A percentile compares a stretch with the other conserved stretches of the same genome.
These are phyloP conservation scores for Neurospora sp. DNA, from an alignment of 495 filamentous ascomycete genomes.

Conservation along the genomic window DNA sequence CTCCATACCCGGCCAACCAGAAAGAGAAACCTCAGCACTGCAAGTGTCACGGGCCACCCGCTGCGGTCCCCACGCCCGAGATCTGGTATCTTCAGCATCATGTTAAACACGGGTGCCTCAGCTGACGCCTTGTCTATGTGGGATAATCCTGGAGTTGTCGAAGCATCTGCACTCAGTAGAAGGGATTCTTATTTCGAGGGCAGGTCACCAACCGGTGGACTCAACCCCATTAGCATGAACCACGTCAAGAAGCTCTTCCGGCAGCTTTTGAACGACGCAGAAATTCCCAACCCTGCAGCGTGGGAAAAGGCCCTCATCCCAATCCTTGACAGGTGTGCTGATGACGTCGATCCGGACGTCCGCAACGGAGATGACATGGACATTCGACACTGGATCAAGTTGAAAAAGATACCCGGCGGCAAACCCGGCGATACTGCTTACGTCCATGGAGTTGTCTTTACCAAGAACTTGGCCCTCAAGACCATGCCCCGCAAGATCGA, in stretches of 20 bases:
- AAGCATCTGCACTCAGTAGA: constrained; percentile 54
- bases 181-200: constrained; percentile 79
- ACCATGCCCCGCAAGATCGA: constrained; percentile 83
- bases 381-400: constrained; percentile 95
- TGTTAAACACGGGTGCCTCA: constrained; percentile 26
- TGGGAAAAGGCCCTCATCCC: constrained; percentile 93
- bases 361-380: constrained; percentile 88
- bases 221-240: constrained; percentile 77
- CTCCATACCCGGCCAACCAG: constrained; percentile 49
- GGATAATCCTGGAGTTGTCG: constrained; percentile 21
- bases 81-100: constrained; percentile 26
- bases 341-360: constrained; percentile 90
- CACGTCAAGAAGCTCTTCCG: constrained; percentile 78
- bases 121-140: constrained; percentile 31
- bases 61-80: constrained; percentile 56
- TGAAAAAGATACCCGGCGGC: constrained; percentile 91
- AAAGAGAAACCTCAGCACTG: constrained; percentile 69
- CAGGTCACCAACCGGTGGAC: constrained; percentile 61
- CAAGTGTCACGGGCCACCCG: constrained; percentile 54
- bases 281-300: constrained; percentile 56
- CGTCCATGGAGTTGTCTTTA: constrained; percentile 92
- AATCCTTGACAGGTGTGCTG: constrained; percentile 81
- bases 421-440: constrained; percentile 85
- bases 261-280: constrained; percentile 69
- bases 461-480: constrained; percentile 91